Base-by-base conservation (phyloP, 2,329 filamentous ascomycete species). In the Chaetothyriales sp. region DNA sequence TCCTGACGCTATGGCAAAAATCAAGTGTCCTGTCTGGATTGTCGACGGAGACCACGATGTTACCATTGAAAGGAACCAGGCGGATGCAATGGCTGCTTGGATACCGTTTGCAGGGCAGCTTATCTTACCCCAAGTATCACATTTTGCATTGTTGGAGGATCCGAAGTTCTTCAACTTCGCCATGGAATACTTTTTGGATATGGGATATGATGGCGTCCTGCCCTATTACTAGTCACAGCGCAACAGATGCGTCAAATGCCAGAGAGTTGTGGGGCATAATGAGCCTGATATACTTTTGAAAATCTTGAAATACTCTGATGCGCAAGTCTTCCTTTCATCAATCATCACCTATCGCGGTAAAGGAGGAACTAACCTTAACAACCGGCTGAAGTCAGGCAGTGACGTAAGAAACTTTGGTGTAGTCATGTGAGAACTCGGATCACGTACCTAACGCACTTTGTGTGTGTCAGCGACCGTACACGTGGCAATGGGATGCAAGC, bases 1-100 rank as follows among this genome's bases (percentile, higher is more conserved):
- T 28, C 52, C 49, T 18, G 48, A 48, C 13, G 52, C 52, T 22
- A 20, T 54, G 19, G 44, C 4, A 2, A 54, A 54, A 44, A 54
- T 54, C 25, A 49, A 44, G 43, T 54, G 52, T 44, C 52, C 52
- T n/a, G 52, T 54, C 28, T 54, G 52, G 52, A 54, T 47, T 40
- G 52, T 52, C 4, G 50, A 52, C 22, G 52, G 52, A 18, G 52
- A 54, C 43, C 52, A 54, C 33, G 52, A 54, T 29, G 43, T 33
- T 20, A 37, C 25, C n/a, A 48, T 54, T 15, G 44, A 48, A 43
- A 45, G 52, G 19, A 54, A 52, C 50, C 52, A 54, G 44, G 52
- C 52, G 5, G 52, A 54, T 49, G 43, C 52, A 15, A 48, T 54
- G 20, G 52, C 52, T 13, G 52, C 49, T 6, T 54, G 52, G 52